phyloP scores from a whole-genome alignment of 768 basidiomycete species.

The Agrocybe praecox region DNA sequence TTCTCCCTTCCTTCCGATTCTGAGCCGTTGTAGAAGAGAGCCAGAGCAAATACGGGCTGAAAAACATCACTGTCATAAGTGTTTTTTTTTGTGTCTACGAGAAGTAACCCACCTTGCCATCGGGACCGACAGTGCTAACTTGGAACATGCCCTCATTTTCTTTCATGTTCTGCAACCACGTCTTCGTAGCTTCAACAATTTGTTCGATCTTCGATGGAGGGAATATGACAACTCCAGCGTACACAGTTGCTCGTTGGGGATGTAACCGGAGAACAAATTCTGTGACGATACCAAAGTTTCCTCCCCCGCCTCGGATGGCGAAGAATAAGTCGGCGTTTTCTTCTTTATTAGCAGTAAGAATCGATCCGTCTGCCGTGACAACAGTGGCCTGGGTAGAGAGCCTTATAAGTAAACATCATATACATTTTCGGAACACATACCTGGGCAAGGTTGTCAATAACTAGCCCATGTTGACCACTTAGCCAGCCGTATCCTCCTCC shows the following conservation, averaged over 20 bases:
- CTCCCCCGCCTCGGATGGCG: conserved; percentile 53
- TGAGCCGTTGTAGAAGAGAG: conserved; percentile 52
- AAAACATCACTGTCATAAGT: not conserved
- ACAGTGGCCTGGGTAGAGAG: conserved; percentile 36
- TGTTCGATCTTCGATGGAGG: conserved; percentile 29
- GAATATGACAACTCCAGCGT: conserved; percentile 43
- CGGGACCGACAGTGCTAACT: conserved; percentile 36
- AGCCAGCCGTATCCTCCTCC: conserved; percentile 62
- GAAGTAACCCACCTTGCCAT: conserved; percentile 31
- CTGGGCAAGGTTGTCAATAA: conserved; percentile 48
- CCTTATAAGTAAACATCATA: not conserved
- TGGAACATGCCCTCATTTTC: conserved; percentile 43
- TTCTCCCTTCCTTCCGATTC: conserved; percentile 46
- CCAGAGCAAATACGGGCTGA: conserved; percentile 38
- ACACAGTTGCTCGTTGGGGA: conserved; percentile 53
- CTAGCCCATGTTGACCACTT: conserved; percentile 44
- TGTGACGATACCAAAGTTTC: conserved; percentile 57
- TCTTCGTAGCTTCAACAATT: conserved; percentile 28
- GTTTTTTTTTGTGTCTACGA: not conserved
- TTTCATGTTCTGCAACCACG: conserved; percentile 39
- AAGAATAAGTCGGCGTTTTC: conserved; percentile 55
- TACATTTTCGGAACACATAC: conserved; percentile 14
- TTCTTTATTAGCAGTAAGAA: conserved; percentile 34
- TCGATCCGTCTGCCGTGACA: conserved; percentile 45
- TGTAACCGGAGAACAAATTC: conserved; percentile 52